Conservation (phyloP, 2,329 filamentous ascomycete genomes). For the Penicillium occitanis region DNA sequence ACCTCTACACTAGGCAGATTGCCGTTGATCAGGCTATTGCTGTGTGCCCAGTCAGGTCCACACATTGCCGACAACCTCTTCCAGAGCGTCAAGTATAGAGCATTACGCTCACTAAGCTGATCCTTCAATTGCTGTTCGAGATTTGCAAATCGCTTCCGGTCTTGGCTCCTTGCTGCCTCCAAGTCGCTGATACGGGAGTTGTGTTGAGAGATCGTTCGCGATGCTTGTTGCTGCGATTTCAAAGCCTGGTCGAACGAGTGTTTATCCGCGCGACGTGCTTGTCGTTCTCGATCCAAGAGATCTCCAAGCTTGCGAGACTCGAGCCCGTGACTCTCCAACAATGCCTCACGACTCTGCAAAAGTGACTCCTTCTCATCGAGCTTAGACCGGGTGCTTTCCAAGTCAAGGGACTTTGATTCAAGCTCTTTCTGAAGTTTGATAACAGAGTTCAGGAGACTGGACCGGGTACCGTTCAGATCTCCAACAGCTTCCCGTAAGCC, state of each 20-base stretch:
- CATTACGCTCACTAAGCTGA: constrained; percentile 85
- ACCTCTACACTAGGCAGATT: constrained; percentile 82
- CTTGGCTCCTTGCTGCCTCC: constrained; percentile 73
- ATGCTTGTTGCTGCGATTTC: constrained; percentile 81
- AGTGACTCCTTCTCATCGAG: constrained; percentile 88
- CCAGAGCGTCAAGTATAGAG: constrained; percentile 84
- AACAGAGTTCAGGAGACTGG: constrained; percentile 81
- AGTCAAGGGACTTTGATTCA: constrained; percentile 76
- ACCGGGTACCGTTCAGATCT: constrained; percentile 81
- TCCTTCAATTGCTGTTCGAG: constrained; percentile 82
- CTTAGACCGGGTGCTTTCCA: constrained; percentile 73
- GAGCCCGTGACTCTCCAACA: constrained; percentile 84
- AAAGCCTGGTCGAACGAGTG: constrained; percentile 84
- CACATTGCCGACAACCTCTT: constrained; percentile 82
- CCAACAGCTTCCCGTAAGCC: constrained; percentile 84
- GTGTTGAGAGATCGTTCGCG: constrained; percentile 80
- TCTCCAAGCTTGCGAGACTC: constrained; percentile 83
- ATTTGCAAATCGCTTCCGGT: constrained; percentile 71
- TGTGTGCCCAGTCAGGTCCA: constrained; percentile 86
- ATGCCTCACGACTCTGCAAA: constrained; percentile 81
- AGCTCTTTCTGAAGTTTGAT: constrained; percentile 84
- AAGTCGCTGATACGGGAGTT: constrained; percentile 83
- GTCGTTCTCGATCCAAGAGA: constrained; percentile 85
- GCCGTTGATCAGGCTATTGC: constrained; percentile 84
- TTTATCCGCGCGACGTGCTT: constrained; percentile 80